phyloP scores from a whole-genome alignment of 2,329 filamentous ascomycete species.

The Talaromyces sp. region DNA sequence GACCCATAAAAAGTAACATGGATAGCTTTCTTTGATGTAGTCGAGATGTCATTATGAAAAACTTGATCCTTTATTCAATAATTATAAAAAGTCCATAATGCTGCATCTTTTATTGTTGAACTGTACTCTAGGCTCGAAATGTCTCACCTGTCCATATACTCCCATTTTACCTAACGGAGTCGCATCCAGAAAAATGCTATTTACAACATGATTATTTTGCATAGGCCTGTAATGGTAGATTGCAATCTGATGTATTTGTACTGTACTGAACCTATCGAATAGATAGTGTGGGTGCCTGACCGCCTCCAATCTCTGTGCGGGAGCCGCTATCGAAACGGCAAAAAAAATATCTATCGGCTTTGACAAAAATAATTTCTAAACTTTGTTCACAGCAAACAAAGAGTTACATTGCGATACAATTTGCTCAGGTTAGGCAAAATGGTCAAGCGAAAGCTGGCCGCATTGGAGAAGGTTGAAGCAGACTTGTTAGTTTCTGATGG shows the following conservation, averaged over 20 bases:
- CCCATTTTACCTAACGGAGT: neutral
- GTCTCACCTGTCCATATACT: neutral
- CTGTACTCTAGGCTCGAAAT: neutral
- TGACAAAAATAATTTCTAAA: slow-evolving; percentile 28
- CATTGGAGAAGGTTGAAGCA: slow-evolving; percentile 91
- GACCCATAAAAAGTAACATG: slow-evolving; percentile 38
- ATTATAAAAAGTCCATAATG: neutral
- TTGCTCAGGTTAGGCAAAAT: slow-evolving; percentile 42
- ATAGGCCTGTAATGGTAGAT: neutral
- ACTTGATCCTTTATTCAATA: slow-evolving; percentile 17
- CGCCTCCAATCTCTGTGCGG: slow-evolving; percentile 1
- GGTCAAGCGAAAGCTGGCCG: slow-evolving; percentile 85
- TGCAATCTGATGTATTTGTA: neutral
- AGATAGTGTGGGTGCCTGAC: neutral
- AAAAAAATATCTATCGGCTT: slow-evolving; percentile 16
- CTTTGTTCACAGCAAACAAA: slow-evolving; percentile 25
- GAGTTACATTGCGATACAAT: neutral
- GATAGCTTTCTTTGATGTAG: slow-evolving; percentile 41
- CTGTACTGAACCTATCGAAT: neutral
- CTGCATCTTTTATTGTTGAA: neutral
- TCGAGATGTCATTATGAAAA: slow-evolving; percentile 43
- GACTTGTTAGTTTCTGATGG: slow-evolving; percentile 59
- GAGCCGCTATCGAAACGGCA: slow-evolving; percentile 19
- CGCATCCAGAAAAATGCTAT: neutral
- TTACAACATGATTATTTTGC: neutral